Percentiles rank a stretch among this genome's conserved stretches.
phyloP scores from a whole-genome alignment of 768 basidiomycete genomes.

The Pisolithus sp. region DNA sequence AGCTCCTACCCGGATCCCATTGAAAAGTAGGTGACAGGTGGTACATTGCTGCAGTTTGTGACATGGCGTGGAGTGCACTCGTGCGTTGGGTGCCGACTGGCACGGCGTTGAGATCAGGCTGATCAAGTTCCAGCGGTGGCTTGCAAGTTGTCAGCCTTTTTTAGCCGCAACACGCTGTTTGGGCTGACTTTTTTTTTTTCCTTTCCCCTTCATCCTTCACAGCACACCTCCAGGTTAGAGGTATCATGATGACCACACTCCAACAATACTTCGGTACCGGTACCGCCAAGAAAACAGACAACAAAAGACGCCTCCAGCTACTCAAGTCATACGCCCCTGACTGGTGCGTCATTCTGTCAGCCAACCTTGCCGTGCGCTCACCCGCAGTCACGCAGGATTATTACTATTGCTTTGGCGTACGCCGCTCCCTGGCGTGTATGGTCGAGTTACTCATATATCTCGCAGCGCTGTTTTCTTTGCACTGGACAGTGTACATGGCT shows the following conservation, averaged over 20 bases:
- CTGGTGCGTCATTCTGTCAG: slow-evolving; percentile 44
- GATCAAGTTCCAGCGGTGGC: too few relatives aligned
- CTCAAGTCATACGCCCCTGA: slow-evolving; percentile 67
- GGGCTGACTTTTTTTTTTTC: too few relatives aligned
- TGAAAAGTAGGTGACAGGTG: slow-evolving; percentile 29
- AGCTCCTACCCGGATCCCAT: slow-evolving; percentile 46
- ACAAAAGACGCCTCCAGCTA: slow-evolving; percentile 33
- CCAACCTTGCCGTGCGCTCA: slow-evolving; percentile 2
- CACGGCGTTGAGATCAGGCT: too few relatives aligned
- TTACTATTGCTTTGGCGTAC: slow-evolving; percentile 64
- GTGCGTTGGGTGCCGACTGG: too few relatives aligned
- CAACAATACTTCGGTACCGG: slow-evolving; percentile 1
- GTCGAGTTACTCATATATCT: background rate
- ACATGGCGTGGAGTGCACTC: background rate
- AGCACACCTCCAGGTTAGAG: background rate
- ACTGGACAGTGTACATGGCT: slow-evolving; percentile 62
- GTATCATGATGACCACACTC: slow-evolving; percentile 11
- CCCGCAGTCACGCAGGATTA: slow-evolving; percentile 39
- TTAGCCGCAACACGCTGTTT: too few relatives aligned
- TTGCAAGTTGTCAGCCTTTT: too few relatives aligned
- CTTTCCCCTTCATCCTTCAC: background rate
- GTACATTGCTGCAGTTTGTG: slow-evolving; percentile 9
- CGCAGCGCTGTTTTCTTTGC: slow-evolving; percentile 55
- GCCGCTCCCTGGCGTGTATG: slow-evolving; percentile 12
- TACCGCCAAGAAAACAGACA: slow-evolving; percentile 16